Evolutionary conservation across 306 rosid genomes (phyloP), one percentile per base, ranked within the genome.

Genomic region (Cucumis melo): DNA sequence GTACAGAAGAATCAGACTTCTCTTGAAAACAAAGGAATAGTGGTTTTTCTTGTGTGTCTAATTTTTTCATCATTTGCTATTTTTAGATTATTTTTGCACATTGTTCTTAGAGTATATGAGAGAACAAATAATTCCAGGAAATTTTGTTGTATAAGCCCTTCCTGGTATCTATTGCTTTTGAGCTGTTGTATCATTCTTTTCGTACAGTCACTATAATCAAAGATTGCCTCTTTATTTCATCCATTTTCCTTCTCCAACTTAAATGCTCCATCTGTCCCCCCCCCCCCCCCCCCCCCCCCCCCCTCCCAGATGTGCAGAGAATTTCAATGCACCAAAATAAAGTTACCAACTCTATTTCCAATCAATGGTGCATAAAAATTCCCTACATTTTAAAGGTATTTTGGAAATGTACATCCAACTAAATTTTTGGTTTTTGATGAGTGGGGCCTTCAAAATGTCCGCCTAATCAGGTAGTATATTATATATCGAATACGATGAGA

Each of bases 161-260:
- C 99, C 89, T 90, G 99, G 97, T 74, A 83, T 78, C 77, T 88
- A 78, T 86, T 92, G 73, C 83, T 94, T 21, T 67, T 83, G 63
- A 85, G 89, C 83, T 90, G 93, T 81, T 85, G 79, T 82, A 81
- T 86, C 79, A 85, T 83, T 80, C 78, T 89, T 58, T 88, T 94
- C 78, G 87, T 90, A 78, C 79, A 87, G 51, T 85, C 84, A 39
- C 54, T 89, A 81, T 93, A 82, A 88, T 80, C 66, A 48, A 55
- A 41, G 75, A 16, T 16, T 10, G 15, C 56, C 23, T 4, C 54
- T 27, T 51, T 29, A 12, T 24, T 23, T 48, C 56, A n/a, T n/a
- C 11, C 56, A 68, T 42, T 21, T 42, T 68, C 36, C 7, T 68
- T 68, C n/a, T 68, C 34, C 34, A 68, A 41, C n/a, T 9, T 13